phyloP scores from a whole-genome alignment of 1,139 yeast species.

The Insectozyma bohioensis region DNA sequence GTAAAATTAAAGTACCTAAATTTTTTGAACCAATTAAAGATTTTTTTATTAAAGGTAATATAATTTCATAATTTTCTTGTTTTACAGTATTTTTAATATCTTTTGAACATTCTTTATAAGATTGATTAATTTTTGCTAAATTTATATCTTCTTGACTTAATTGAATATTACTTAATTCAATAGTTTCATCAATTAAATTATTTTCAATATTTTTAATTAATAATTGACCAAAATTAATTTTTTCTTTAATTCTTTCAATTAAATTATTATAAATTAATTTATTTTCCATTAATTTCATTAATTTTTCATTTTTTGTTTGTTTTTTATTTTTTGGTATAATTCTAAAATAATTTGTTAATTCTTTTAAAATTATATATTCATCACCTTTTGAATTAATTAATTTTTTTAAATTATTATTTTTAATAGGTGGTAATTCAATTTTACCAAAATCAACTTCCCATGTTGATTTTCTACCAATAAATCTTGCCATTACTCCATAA shows the following conservation, averaged over 20 bases:
- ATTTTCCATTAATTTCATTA: constrained; percentile 18
- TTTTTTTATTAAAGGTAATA: constrained; percentile 17
- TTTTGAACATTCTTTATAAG: constrained; percentile 15
- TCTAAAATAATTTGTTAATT: constrained; percentile 27
- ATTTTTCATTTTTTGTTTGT: constrained; percentile 14
- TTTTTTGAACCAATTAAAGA: constrained; percentile 15
- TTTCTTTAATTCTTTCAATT: constrained; percentile 27
- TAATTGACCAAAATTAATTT: constrained; percentile 23
- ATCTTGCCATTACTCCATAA: constrained; percentile 40
- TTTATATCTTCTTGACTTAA: constrained; percentile 20
- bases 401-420: constrained; percentile 19
- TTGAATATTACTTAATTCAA: constrained; percentile 17
- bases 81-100: constrained; percentile 14
- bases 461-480: constrained; percentile 36
- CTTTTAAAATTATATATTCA: constrained; percentile 43
- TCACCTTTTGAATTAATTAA: constrained; percentile 40
- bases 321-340: constrained; percentile 25
- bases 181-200: constrained; percentile 14
- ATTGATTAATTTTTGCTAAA: constrained; percentile 21
- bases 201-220: constrained; percentile 19
- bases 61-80: constrained; percentile 15
- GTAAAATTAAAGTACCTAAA: constrained; percentile 21
- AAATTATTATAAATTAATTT: constrained; percentile 29
- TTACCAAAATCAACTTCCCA: constrained; percentile 18
- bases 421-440: constrained; percentile 9